phyloP scores from a whole-genome alignment of 2,329 filamentous ascomycete genomes.

The Colletotrichum lini region DNA sequence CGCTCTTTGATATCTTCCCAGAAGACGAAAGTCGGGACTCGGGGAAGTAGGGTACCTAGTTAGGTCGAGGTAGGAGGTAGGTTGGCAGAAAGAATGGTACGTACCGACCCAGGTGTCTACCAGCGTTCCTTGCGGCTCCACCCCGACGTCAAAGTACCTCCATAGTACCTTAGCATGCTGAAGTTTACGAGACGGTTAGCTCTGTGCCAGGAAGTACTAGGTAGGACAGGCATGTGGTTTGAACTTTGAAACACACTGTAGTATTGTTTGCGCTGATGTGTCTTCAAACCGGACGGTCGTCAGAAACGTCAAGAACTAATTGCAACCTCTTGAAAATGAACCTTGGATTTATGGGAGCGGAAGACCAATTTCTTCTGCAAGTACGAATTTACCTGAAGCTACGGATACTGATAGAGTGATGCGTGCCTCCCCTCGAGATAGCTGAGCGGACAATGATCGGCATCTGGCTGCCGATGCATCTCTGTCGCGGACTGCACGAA shows the following conservation, averaged over 20 bases:
- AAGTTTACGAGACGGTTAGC: neutral
- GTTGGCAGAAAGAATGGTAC: constrained; percentile 4
- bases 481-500: neutral
- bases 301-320: constrained; percentile 37
- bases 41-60: constrained; percentile 4
- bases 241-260: constrained; percentile 41
- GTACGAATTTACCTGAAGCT: neutral
- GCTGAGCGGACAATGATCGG: constrained; percentile 29
- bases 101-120: constrained; percentile 19
- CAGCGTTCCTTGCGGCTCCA: constrained; percentile 39
- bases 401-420: constrained; percentile 7
- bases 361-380: constrained; percentile 28
- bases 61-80: constrained; percentile 10
- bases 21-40: neutral
- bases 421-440: constrained; percentile 29
- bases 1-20: neutral
- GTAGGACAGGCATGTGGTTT: constrained; percentile 32
- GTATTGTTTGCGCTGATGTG: constrained; percentile 41
- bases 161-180: neutral
- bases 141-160: constrained; percentile 7
- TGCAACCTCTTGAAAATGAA: constrained; percentile 19
- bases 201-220: constrained; percentile 23
- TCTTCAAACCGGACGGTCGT: constrained; percentile 39
- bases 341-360: constrained; percentile 21
- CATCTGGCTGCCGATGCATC: constrained; percentile 24